Percentiles rank a stretch among this genome's conserved stretches.
These are phyloP conservation scores for Diplodia seriata DNA, from an alignment of 2,329 filamentous ascomycete species.

Conservation along the genomic window DNA sequence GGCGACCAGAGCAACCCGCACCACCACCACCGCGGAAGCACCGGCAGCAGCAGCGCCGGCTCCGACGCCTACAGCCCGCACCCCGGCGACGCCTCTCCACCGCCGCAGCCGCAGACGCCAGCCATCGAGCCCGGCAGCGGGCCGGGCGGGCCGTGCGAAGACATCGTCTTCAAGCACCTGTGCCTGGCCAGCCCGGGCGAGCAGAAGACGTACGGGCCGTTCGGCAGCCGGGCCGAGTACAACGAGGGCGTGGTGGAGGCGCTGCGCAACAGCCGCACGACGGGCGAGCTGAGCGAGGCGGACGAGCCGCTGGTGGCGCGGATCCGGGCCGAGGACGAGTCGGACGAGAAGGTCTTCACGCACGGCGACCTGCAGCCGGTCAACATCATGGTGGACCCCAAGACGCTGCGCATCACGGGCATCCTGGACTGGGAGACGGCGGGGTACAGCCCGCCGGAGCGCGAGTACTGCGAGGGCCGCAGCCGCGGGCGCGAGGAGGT, in stretches of 20 bases:
- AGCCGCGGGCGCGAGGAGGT: constrained; percentile 27
- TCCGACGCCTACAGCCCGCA: constrained; percentile 17
- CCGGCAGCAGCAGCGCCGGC: constrained; percentile 9
- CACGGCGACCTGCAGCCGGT: constrained; percentile 35
- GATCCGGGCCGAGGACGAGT: constrained; percentile 13
- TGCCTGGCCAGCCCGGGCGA: constrained; percentile 23
- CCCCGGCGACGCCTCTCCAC: constrained; percentile 3
- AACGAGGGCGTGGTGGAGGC: constrained; percentile 33
- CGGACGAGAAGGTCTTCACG: constrained; percentile 34
- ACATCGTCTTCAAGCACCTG: constrained; percentile 29
- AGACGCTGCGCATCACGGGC: constrained; percentile 30
- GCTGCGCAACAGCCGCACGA: constrained; percentile 30
- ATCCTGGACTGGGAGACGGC: constrained; percentile 38
- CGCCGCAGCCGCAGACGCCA: constrained; percentile 3
- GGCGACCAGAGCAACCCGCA: constrained; percentile 20
- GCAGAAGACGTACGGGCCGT: constrained; percentile 34
- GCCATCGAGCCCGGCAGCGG: constrained; percentile 23
- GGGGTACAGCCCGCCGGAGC: constrained; percentile 36
- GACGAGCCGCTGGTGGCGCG: constrained; percentile 33
- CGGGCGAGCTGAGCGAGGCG: constrained; percentile 30
- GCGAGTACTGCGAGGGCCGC: constrained; percentile 38
- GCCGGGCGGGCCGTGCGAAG: constrained; percentile 27
- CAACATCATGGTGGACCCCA: constrained; percentile 36
- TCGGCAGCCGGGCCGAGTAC: constrained; percentile 33
- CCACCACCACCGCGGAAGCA: constrained; percentile 17